These are phyloP conservation scores for Pseudocercospora fuligena DNA, from an alignment of 2,329 filamentous ascomycete genomes.

Conservation along the genomic window DNA sequence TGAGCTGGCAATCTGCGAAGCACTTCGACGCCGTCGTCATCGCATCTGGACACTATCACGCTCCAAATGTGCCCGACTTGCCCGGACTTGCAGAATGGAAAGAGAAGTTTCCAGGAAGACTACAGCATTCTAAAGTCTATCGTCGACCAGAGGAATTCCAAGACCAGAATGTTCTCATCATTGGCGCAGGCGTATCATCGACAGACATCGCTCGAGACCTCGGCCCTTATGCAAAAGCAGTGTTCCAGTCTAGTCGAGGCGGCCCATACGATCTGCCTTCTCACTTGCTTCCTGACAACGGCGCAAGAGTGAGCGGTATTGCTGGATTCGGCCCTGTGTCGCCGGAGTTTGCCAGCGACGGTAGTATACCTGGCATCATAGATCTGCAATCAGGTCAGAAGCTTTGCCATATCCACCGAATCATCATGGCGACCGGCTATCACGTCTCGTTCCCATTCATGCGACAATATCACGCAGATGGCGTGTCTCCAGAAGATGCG, in stretches of 20 bases:
- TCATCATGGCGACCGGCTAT: slow-evolving; percentile 72
- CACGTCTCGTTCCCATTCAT: slow-evolving; percentile 71
- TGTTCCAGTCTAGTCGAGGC: slow-evolving; percentile 63
- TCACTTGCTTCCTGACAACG: slow-evolving; percentile 59
- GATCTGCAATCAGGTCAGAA: slow-evolving; percentile 59
- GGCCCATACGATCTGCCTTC: slow-evolving; percentile 64
- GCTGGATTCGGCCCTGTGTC: slow-evolving; percentile 47
- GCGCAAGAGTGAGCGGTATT: slow-evolving; percentile 59
- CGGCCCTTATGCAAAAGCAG: slow-evolving; percentile 48
- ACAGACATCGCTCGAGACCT: slow-evolving; percentile 60
- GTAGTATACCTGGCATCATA: slow-evolving; percentile 56
- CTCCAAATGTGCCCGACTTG: slow-evolving; percentile 55
- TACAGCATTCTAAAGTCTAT: slow-evolving; percentile 60
- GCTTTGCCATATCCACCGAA: slow-evolving; percentile 62
- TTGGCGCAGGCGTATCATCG: slow-evolving; percentile 62
- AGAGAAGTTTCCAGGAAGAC: slow-evolving; percentile 48
- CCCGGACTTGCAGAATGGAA: slow-evolving; percentile 55
- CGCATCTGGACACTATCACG: slow-evolving; percentile 62
- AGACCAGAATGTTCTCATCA: slow-evolving; percentile 61
- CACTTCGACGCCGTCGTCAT: slow-evolving; percentile 58
- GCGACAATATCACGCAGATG: slow-evolving; percentile 54
- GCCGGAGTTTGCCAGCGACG: slow-evolving; percentile 21
- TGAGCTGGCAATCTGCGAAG: slow-evolving; percentile 28
- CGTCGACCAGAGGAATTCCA: slow-evolving; percentile 53
- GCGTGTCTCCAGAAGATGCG: slow-evolving; percentile 51